Evolutionary conservation across 805 yeast genomes (phyloP), one percentile per base, ranked within the genome.

Genomic region (Grigorovia jiainica): DNA sequence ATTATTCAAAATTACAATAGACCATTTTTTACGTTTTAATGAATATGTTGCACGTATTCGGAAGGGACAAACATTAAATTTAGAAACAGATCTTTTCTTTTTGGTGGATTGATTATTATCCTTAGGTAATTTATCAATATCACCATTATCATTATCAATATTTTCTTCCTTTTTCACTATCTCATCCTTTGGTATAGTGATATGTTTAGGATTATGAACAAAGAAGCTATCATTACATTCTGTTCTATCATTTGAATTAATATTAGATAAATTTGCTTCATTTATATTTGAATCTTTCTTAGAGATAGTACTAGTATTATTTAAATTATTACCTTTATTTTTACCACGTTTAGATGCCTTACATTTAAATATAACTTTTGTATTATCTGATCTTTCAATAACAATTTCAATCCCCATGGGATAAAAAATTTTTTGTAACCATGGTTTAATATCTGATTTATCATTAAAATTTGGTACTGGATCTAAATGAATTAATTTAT

Each of bases 31-130:
- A 29, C 72, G 65, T 46, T 77, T 62, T 9, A 73, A 48, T 1
- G 79, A 72, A 51, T 64, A 77, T 48, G 79, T 78, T 2, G 85
- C 85, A 42, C 87, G 58, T 34, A 79, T 69, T 54, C 81, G 66
- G 52, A 79, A 79, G 2, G 85, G 85, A 52, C 86, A 79, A 18
- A 42, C 42, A 11, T 63, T 63, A 41, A 55, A 61, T 42, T 60
- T 51, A 16, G 65, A 58, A 3, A 58, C 63, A 2, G 54, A 44
- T 36, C 65, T 48, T 42, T 57, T 58, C 43, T 56, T 57, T 46
- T 52, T 57, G 24, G 43, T 36, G 23, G 7, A 10, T 13, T 4
- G 3, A 3, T 7, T 13, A 10, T 27, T 13, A 27, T 27, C 31
- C 6, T 27, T 13, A 7, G 11, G 16, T 27, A 27, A 27, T 13